A percentile compares a stretch with the other conserved stretches of the same genome.
Conservation (phyloP, 257 asterid species). For the Jasminum sambac region DNA sequence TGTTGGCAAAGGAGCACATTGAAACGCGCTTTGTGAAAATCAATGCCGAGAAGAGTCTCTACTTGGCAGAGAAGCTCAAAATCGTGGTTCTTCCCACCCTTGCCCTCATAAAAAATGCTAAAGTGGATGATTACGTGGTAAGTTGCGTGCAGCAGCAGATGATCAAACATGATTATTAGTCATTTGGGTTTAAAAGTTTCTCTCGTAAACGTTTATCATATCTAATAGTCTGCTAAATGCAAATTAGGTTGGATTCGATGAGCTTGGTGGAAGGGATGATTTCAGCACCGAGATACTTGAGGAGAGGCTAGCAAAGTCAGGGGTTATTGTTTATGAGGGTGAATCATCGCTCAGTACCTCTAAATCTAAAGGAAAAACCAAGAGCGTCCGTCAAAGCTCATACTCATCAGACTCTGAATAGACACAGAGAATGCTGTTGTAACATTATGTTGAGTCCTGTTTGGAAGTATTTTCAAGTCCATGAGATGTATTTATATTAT, state of each 20-base stretch:
- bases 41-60: slow-evolving; percentile 91
- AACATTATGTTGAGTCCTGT: not conserved
- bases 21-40: slow-evolving; percentile 94
- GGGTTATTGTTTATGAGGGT: slow-evolving; percentile 67
- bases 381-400: slow-evolving; percentile 71
- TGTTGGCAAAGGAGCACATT: slow-evolving; percentile 83
- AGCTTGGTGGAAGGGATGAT: slow-evolving; percentile 89
- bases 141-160: slow-evolving; percentile 25
- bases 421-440: slow-evolving; percentile 15
- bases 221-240: slow-evolving; percentile 9
- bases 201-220: slow-evolving; percentile 15
- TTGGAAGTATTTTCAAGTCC: not conserved
- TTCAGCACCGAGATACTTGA: slow-evolving; percentile 93
- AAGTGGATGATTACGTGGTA: slow-evolving; percentile 96
- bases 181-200: not conserved
- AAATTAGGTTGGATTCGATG: slow-evolving; percentile 88
- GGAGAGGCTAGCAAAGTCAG: slow-evolving; percentile 83
- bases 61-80: slow-evolving; percentile 85
- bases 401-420: slow-evolving; percentile 84
- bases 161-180: not conserved
- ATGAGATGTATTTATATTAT: slow-evolving; percentile 11
- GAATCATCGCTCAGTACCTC: slow-evolving; percentile 63
- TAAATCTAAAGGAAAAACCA: slow-evolving; percentile 56
- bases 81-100: slow-evolving; percentile 91
- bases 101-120: slow-evolving; percentile 84